Percentiles rank a stretch among this genome's conserved stretches.
These are phyloP conservation scores for Xylariaceae sp. DNA, from an alignment of 2,329 filamentous ascomycete species.

Conservation along the genomic window DNA sequence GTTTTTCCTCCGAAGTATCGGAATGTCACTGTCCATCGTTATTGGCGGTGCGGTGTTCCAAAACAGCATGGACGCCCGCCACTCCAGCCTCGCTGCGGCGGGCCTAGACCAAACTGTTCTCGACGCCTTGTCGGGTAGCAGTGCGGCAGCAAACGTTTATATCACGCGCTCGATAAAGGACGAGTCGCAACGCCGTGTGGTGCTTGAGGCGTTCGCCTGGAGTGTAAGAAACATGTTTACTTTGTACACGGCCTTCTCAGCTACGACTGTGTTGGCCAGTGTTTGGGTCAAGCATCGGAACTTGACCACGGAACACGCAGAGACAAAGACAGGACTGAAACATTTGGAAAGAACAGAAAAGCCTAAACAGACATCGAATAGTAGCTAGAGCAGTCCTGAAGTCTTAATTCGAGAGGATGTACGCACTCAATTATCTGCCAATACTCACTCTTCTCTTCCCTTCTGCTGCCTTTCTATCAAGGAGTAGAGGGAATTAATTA, in stretches of 20 bases:
- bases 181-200: slow-evolving; percentile 33
- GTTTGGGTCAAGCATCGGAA: slow-evolving; percentile 40
- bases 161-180: slow-evolving; percentile 38
- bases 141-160: slow-evolving; percentile 45
- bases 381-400: neutral
- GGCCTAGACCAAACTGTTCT: slow-evolving; percentile 27
- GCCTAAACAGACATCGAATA: neutral
- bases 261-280: slow-evolving; percentile 37
- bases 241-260: slow-evolving; percentile 41
- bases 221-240: slow-evolving; percentile 48
- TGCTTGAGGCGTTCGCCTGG: slow-evolving; percentile 44
- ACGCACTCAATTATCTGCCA: too few species aligned
- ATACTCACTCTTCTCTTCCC: too few species aligned
- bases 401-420: too few species aligned
- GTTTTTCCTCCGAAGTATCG: slow-evolving; percentile 63
- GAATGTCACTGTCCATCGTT: slow-evolving; percentile 64
- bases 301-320: slow-evolving; percentile 46
- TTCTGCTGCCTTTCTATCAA: too few species aligned
- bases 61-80: slow-evolving; percentile 62
- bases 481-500: too few species aligned
- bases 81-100: slow-evolving; percentile 25
- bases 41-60: slow-evolving; percentile 76
- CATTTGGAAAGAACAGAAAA: slow-evolving; percentile 18
- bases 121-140: slow-evolving; percentile 35
- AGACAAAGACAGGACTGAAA: slow-evolving; percentile 46